Percentiles rank a stretch among this genome's conserved stretches.
Evolutionary conservation across 2,329 filamentous ascomycete genomes (phyloP).

Genomic region (Penicillium sp.): DNA sequence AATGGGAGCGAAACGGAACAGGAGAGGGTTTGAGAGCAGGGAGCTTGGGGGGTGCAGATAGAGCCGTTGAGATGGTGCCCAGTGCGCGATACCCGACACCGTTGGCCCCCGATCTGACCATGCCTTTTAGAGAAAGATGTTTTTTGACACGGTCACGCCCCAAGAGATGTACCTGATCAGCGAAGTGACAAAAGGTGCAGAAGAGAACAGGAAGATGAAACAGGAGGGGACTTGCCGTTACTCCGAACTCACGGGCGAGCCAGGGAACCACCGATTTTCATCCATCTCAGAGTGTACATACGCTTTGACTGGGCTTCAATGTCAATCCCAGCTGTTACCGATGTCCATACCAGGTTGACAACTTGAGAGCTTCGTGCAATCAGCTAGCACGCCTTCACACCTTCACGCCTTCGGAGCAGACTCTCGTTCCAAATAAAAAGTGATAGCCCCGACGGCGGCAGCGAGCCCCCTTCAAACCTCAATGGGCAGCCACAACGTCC

Average conservation of each 20-base stretch:
- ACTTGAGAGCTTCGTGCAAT: background rate
- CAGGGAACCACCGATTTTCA: background rate
- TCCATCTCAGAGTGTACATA: background rate
- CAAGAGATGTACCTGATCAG: background rate
- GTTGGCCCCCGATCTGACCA: constrained; percentile 1
- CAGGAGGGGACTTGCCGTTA: background rate
- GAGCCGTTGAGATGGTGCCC: background rate
- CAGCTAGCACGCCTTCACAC: background rate
- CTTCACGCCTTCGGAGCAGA: background rate
- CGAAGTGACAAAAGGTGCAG: background rate
- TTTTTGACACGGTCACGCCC: background rate
- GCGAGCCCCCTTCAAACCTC: background rate
- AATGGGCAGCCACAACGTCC: background rate
- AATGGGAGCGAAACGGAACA: background rate
- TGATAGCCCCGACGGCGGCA: background rate
- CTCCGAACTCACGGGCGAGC: constrained; percentile 1
- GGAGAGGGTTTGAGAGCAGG: background rate
- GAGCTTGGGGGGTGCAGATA: background rate
- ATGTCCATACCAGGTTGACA: background rate
- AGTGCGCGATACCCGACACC: constrained; percentile 2
- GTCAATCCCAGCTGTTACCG: background rate
- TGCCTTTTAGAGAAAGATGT: background rate
- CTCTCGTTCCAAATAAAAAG: background rate
- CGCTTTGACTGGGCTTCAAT: background rate
- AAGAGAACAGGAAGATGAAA: background rate